phyloP scores from a whole-genome alignment of 441 rosid genomes.

The Gossypium schwendimanii region DNA sequence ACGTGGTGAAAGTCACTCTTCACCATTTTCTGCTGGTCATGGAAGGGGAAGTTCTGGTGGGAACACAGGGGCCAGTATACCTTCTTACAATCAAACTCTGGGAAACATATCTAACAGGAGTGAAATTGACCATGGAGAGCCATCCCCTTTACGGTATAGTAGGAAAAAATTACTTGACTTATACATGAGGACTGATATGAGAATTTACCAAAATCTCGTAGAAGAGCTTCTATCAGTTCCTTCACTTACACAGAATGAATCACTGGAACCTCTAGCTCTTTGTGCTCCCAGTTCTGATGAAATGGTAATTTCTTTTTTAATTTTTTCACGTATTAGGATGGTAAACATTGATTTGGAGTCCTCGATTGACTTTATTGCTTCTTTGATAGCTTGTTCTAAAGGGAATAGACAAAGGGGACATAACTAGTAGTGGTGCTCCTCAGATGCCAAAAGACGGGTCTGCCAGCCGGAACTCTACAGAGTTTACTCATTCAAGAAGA shows the following conservation, averaged over 20 bases:
- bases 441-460: conserved; percentile 75
- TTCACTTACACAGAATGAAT: conserved; percentile 63
- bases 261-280: conserved; percentile 72
- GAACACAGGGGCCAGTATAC: conserved; percentile 30
- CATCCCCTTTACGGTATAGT: conserved; percentile 49
- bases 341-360: conserved; percentile 12
- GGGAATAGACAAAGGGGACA: conserved; percentile 81
- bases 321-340: not conserved
- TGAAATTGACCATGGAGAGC: conserved; percentile 50
- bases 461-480: conserved; percentile 42
- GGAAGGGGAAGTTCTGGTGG: conserved; percentile 56
- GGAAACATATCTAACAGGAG: conserved; percentile 41
- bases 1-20: conserved; percentile 50
- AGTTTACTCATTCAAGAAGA: conserved; percentile 53
- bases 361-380: conserved; percentile 19
- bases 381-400: conserved; percentile 54
- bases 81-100: conserved; percentile 39
- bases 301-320: conserved; percentile 42
- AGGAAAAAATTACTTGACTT: conserved; percentile 73
- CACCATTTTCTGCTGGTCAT: conserved; percentile 55
- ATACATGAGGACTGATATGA: conserved; percentile 59
- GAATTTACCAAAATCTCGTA: conserved; percentile 27
- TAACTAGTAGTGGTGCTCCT: conserved; percentile 80
- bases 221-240: conserved; percentile 69
- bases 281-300: conserved; percentile 69